These are phyloP conservation scores for Colletotrichum sp. DNA, from an alignment of 2,329 filamentous ascomycete species.

Conservation along the genomic window DNA sequence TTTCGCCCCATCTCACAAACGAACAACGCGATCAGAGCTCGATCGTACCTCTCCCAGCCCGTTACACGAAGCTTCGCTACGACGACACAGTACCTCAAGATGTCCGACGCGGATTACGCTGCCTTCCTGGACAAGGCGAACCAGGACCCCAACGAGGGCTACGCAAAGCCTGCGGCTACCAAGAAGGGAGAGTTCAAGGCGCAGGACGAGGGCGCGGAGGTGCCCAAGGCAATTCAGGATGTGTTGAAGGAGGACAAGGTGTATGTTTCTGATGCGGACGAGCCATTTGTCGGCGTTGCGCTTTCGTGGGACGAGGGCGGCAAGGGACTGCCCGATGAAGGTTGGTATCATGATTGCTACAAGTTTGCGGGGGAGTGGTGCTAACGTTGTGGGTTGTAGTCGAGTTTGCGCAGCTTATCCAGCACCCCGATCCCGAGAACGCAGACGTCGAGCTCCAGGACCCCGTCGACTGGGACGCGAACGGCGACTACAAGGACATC, in stretches of 20 bases:
- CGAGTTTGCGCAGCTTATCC: conserved; percentile 73
- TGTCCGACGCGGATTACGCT: conserved; percentile 85
- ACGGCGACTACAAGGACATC: conserved; percentile 72
- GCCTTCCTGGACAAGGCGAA: conserved; percentile 90
- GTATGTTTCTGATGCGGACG: conserved; percentile 84
- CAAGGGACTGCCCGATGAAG: conserved; percentile 63
- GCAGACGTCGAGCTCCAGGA: conserved; percentile 70
- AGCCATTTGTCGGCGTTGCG: conserved; percentile 81
- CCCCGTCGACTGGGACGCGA: conserved; percentile 74
- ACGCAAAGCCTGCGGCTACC: conserved; percentile 31
- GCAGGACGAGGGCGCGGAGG: conserved; percentile 56
- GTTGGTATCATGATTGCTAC: conserved; percentile 36
- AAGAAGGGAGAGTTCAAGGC: conserved; percentile 51
- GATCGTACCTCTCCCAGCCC: not conserved
- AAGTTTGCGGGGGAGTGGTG: fast-evolving
- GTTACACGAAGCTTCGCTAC: conserved; percentile 19
- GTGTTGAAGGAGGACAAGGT: conserved; percentile 61
- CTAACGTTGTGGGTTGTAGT: not conserved
- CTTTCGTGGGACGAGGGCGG: conserved; percentile 63
- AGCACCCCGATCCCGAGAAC: conserved; percentile 56
- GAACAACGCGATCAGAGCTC: not conserved
- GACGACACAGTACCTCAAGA: conserved; percentile 39
- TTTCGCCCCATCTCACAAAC: not conserved
- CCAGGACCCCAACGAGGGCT: conserved; percentile 71
- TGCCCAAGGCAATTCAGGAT: conserved; percentile 64